Base-by-base conservation (phyloP, 2,329 filamentous ascomycete species). In the Aspergillus ochraceoroseus region DNA sequence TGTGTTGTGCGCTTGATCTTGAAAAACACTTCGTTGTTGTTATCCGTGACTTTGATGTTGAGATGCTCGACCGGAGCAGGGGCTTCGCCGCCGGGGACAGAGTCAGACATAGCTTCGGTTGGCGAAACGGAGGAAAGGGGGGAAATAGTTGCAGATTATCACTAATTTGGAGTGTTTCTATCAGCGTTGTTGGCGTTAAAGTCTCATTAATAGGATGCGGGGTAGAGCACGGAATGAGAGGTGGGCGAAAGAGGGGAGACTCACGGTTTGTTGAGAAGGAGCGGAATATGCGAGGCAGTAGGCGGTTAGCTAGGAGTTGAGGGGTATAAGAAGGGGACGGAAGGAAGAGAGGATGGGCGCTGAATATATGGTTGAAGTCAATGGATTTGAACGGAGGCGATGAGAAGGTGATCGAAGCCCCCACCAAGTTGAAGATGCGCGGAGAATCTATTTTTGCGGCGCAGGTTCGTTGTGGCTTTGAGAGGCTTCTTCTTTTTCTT, bases 21-120 rank as follows among this genome's bases (percentile, higher is more conserved):
- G 76, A 98, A 98, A 68, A 96, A 98, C 57, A 98, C 90, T 65
- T 98, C 92, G 65, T 98, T 98, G 73, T 95, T 95, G 72, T 94
- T 95, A 58, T 98, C 92, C 0, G 92, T 96, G 9, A 98, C 92
- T 67, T 98, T 98, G 72, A 98, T 96, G 71, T 98, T 98, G 4
- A 98, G 75, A 67, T 98, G 92, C 70, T 96, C 90, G 19, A 72
- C 72, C 41, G 72, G 70, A 15, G 72, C 61, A 4, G 65, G 51
- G 5, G 55, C 58, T 3, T 48, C 52, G 6, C 43, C 47, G 6
- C 35, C 43, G 7, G 43, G 46, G 12, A 25, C 32, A 38, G 38
- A 22, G 39, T 71, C 70, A 37, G 54, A 44, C 72, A 72, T 72
- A 9, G 25, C 43, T 22, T 14, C 15, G 73, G 70, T 47, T 32